These are phyloP conservation scores for Lentinula guzmanii DNA, from an alignment of 768 basidiomycete genomes.

Conservation along the genomic window DNA sequence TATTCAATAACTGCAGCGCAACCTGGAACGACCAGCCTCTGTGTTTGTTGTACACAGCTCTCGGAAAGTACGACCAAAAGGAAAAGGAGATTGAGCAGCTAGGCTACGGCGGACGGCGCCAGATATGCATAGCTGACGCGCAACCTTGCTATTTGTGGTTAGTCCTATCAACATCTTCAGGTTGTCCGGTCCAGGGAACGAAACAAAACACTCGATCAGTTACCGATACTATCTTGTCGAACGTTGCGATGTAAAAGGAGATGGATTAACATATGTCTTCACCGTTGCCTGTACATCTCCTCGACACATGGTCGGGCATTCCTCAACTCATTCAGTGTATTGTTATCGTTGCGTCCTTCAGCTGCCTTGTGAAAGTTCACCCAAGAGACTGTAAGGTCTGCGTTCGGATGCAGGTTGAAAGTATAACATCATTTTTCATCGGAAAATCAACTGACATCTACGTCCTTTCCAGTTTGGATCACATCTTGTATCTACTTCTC, in stretches of 20 bases:
- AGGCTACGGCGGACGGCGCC: conserved; percentile 17
- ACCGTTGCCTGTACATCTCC: conserved; percentile 19
- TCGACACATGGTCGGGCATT: conserved; percentile 36
- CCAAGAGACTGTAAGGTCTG: conserved; percentile 1
- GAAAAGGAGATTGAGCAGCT: conserved; percentile 32
- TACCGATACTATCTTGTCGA: conserved; percentile 43
- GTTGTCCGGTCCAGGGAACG: conserved; percentile 20
- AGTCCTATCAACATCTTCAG: conserved; percentile 23
- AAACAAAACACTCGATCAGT: conserved; percentile 34
- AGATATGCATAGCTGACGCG: conserved; percentile 48
- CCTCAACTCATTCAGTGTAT: conserved; percentile 23
- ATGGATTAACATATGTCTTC: conserved; percentile 8
- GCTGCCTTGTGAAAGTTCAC: conserved; percentile 9
- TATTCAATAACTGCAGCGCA: conserved; percentile 23
- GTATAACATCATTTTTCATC: too few relatives aligned
- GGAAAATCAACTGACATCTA: too few relatives aligned
- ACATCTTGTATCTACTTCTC: too few relatives aligned
- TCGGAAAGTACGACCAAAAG: conserved; percentile 46
- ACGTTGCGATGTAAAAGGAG: conserved; percentile 24
- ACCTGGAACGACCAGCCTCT: conserved; percentile 33
- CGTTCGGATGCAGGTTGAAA: not conserved
- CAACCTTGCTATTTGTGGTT: conserved; percentile 23
- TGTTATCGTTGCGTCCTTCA: conserved; percentile 11
- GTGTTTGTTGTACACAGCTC: conserved; percentile 48
- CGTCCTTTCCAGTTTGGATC: too few relatives aligned